phyloP scores from a whole-genome alignment of 306 rosid species.

The Astragalus glycyphyllos region DNA sequence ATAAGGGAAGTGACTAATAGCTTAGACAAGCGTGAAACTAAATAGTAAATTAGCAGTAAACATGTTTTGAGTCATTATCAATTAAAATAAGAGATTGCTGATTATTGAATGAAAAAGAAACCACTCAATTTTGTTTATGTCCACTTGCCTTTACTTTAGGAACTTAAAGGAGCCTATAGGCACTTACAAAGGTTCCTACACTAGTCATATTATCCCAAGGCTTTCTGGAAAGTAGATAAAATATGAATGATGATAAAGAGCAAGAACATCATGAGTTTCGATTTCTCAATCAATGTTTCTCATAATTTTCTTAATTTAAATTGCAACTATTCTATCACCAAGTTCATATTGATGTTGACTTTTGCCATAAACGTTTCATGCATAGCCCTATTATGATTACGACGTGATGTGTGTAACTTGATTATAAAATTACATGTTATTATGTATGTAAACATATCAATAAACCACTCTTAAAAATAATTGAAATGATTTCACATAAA shows the following conservation, averaged over 20 bases:
- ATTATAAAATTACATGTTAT: no score
- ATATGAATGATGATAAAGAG: conserved; percentile 42
- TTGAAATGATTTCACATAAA: no score
- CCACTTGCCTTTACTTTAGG: conserved; percentile 44
- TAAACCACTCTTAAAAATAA: no score
- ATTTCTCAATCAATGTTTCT: conserved; percentile 21
- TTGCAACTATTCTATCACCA: conserved; percentile 8
- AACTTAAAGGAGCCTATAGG: conserved; percentile 23
- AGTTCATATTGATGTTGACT: neutral
- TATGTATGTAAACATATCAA: no score
- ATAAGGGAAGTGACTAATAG: conserved; percentile 15
- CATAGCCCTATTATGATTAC: conserved; percentile 10
- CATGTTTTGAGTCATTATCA: conserved; percentile 39
- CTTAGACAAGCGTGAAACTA: conserved; percentile 50
- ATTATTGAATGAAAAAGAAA: conserved; percentile 42
- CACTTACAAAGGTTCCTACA: conserved; percentile 25
- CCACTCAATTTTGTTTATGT: conserved; percentile 41
- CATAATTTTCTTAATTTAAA: conserved; percentile 20
- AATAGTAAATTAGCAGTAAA: conserved; percentile 42
- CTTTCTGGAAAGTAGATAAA: conserved; percentile 40
- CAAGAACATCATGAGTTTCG: conserved; percentile 31
- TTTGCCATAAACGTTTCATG: conserved; percentile 25
- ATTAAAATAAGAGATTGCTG: conserved; percentile 34
- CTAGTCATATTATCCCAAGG: conserved; percentile 11
- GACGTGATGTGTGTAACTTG: neutral